Base-by-base conservation (phyloP, 2,329 filamentous ascomycete genomes). In the Stylonectria norvegica region DNA sequence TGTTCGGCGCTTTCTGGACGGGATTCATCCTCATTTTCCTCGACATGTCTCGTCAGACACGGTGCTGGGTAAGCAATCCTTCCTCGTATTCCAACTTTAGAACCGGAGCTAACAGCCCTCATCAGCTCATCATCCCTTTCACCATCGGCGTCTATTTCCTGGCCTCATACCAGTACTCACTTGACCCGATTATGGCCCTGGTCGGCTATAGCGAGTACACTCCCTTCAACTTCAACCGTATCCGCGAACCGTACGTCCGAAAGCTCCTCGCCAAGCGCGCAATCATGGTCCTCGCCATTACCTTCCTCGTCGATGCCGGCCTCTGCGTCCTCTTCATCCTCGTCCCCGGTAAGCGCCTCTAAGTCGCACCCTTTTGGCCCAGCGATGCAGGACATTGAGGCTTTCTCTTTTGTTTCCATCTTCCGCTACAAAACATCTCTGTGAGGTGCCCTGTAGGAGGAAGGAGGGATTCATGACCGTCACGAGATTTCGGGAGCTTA, bases 131-230 rank as follows among this genome's bases (percentile, higher is more conserved):
- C 52, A 71, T 98, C 1, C 93, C 94, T 0, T 97, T 97, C 68
- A 89, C 88, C 2, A 68, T 98, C 22, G 91, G 89, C 17, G 80
- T 95, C 20, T 98, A 98, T 66, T 82, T 85, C 56, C 79, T 95
- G 22, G 79, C 85, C 19, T 93, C 90, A 3, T 95, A 97, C 59
- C 91, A 97, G 64, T 98, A 97, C 69, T 89, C 89, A 50, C 80
- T 98, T 36, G 93, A 98, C 58, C 91, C 94, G 1, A 72, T 95
- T 48, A 81, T 97, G 64, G 93, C 89, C 4, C 75, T 97, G 15
- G 64, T 86, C n/a, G 90, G 91, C 23, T 85, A 83, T 64, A 96
- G 90, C 70, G 94, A 98, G 70, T 96, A 97, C 69, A 96, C 91
- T 0, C 89, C 95, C 36, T 90, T 96, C 74, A 86, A 83, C 65